Base-by-base conservation (phyloP, 257 asterid species). In the Ophiorrhiza pumila region DNA sequence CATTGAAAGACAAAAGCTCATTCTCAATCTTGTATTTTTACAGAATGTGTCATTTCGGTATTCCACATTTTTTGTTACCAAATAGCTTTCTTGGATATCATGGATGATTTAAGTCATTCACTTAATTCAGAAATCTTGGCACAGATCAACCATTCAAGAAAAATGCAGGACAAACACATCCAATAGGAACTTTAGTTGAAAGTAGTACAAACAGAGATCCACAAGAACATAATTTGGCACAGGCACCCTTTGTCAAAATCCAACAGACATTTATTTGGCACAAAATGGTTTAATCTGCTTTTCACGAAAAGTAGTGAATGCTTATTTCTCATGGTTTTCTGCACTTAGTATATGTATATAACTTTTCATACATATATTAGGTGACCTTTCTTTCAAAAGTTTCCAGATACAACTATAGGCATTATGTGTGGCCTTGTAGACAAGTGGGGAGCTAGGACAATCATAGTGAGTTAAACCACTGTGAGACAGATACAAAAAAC, bases 131-230 rank as follows among this genome's bases (percentile, higher is more conserved):
- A 14, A 29, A 2, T 60, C 34, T 18, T 17, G 9, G 20, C 67
- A 50, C 5, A 0, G 60, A 64, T 49, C 43, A 34, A 50, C 41
- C 62, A 37, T 35, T 62, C 65, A 50, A 73, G 67, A 34, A 71
- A n/a, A 25, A 23, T 25, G 32, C 6, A 71, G 39, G 50, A 27
- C 53, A 53, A 57, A 12, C 23, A 66, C 52, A 73, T 63, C n/a
- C 31, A 31, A 35, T 23, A 32, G 17, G 42, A 18, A 47, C 43
- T 68, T 45, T 47, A 27, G 57, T 66, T 17, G 20, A 56, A 47
- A 68, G 25, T n/a, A 61, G 39, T 35, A 49, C 29, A 29, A 7
- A 31, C 0, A 59, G 3, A 35, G 1, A 35, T 22, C 32, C 47
- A 39, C 20, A 37, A 61, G 46, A 7, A 37, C n/a, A 56, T 15